Evolutionary conservation across 2,329 filamentous ascomycete species (phyloP).

Genomic region (Scytalidium sp.): DNA sequence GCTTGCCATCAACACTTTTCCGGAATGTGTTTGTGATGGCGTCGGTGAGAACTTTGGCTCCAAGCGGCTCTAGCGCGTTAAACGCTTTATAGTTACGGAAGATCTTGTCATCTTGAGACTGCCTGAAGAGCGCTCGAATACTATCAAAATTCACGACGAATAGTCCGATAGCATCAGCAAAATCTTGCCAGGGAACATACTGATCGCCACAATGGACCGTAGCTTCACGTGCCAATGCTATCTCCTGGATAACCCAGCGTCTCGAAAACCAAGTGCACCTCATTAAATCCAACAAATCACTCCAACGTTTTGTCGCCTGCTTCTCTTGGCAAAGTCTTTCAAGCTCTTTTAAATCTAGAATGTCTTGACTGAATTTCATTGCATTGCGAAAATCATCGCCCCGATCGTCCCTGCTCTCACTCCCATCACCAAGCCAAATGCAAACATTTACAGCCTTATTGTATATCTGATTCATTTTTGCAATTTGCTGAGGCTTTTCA

Average conservation of each 20-base stretch:
- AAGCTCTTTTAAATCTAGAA: slow-evolving; percentile 6
- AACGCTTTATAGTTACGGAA: neutral
- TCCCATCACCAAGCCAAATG: slow-evolving; percentile 14
- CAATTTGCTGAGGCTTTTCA: slow-evolving; percentile 20
- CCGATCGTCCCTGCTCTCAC: neutral
- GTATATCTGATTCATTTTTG: slow-evolving; percentile 10
- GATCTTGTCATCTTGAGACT: neutral
- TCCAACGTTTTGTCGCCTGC: neutral
- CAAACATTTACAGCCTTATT: slow-evolving; percentile 11
- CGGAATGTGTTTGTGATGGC: slow-evolving; percentile 16
- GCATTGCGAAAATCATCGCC: neutral
- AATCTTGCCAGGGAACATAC: slow-evolving; percentile 15
- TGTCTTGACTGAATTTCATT: slow-evolving; percentile 5
- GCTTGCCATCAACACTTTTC: slow-evolving; percentile 4
- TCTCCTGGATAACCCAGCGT: slow-evolving; percentile 14
- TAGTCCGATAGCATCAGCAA: slow-evolving; percentile 17
- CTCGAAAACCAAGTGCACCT: slow-evolving; percentile 7
- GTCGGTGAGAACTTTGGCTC: slow-evolving; percentile 14
- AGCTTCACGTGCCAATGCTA: slow-evolving; percentile 10
- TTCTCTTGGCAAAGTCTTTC: neutral
- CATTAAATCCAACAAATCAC: neutral
- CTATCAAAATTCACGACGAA: slow-evolving; percentile 13
- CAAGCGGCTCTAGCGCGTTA: neutral
- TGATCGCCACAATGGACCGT: slow-evolving; percentile 26
- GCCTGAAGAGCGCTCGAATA: slow-evolving; percentile 4